Percentiles rank a stretch among this genome's conserved stretches.
phyloP scores from a whole-genome alignment of 176 grass and related monocot species.

The Lolium perenne region DNA sequence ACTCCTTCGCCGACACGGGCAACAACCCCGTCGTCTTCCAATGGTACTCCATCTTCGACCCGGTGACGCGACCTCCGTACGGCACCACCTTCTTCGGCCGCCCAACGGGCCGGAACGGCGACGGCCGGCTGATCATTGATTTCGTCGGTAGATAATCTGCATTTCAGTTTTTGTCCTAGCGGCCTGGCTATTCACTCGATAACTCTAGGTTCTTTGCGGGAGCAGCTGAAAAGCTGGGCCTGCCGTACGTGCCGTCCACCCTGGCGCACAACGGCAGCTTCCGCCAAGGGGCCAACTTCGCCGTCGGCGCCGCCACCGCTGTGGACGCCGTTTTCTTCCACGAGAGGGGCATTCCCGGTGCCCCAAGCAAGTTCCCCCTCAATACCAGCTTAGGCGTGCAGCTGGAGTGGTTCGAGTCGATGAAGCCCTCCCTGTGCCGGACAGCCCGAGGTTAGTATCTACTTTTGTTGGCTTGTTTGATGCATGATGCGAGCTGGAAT shows the following conservation, averaged over 20 bases:
- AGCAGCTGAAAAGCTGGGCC: conserved; percentile 30
- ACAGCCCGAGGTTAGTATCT: conserved; percentile 22
- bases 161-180: not conserved
- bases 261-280: conserved; percentile 35
- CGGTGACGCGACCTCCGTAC: conserved; percentile 10
- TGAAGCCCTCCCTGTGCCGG: conserved; percentile 39
- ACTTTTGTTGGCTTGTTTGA: not conserved
- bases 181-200: not conserved
- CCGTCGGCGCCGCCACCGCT: conserved; percentile 39
- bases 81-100: conserved; percentile 41
- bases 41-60: not conserved
- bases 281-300: conserved; percentile 42
- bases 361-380: conserved; percentile 30
- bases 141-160: conserved; percentile 33
- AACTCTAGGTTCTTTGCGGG: not conserved
- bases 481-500: not conserved
- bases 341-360: not conserved
- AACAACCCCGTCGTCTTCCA: conserved; percentile 37
- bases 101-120: conserved; percentile 37
- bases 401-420: conserved; percentile 43
- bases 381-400: conserved; percentile 50
- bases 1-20: conserved; percentile 61
- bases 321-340: conserved; percentile 38
- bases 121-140: conserved; percentile 43
- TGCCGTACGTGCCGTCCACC: conserved; percentile 28